These are phyloP conservation scores for Pleurotus cornucopiae DNA, from an alignment of 768 basidiomycete genomes.

Conservation along the genomic window DNA sequence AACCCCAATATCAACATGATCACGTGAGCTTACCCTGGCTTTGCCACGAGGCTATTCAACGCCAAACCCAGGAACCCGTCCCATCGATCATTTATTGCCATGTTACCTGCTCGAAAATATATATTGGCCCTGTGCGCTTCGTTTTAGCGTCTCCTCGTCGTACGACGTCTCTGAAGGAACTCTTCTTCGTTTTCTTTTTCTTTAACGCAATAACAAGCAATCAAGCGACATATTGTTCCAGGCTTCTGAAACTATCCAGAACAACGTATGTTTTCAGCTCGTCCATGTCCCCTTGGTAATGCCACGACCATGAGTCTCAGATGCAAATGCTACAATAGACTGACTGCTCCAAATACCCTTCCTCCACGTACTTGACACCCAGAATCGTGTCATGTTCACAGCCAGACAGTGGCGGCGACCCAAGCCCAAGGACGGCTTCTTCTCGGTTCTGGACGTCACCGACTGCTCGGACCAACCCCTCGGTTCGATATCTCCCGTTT, in stretches of 20 bases:
- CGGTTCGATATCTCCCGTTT: too few relatives aligned
- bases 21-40: slow-evolving; percentile 30
- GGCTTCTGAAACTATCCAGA: neutral
- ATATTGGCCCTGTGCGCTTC: neutral
- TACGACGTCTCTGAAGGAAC: neutral
- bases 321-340: neutral
- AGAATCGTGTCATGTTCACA: too few relatives aligned
- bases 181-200: neutral
- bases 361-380: too few relatives aligned
- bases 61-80: slow-evolving; percentile 6
- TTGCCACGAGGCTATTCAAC: slow-evolving; percentile 9
- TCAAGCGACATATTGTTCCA: neutral
- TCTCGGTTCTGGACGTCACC: too few relatives aligned
- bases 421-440: too few relatives aligned
- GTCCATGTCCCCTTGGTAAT: neutral
- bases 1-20: slow-evolving; percentile 34
- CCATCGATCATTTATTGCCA: slow-evolving; percentile 1
- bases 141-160: neutral
- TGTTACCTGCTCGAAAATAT: neutral
- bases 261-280: neutral
- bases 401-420: too few relatives aligned
- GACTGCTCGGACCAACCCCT: too few relatives aligned
- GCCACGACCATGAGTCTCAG: neutral
- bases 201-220: neutral
- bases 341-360: neutral